These are phyloP conservation scores for Vicia villosa DNA, from an alignment of 306 rosid genomes.

Conservation along the genomic window DNA sequence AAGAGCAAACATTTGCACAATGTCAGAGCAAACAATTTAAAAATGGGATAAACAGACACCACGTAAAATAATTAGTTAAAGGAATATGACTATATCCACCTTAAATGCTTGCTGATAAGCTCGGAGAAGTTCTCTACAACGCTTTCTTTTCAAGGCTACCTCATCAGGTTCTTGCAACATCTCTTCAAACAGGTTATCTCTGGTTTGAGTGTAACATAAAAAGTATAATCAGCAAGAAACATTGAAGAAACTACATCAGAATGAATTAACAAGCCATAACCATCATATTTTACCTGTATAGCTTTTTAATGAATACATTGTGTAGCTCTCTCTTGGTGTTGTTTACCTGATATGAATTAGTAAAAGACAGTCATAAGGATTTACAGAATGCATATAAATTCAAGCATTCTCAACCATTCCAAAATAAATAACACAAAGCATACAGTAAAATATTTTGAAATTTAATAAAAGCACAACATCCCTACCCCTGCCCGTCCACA, in stretches of 20 bases:
- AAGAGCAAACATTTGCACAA: conserved; percentile 6
- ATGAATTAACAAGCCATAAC: conserved; percentile 12
- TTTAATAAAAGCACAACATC: background rate
- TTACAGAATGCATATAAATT: conserved; percentile 18
- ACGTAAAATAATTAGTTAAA: background rate
- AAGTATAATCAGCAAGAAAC: conserved; percentile 34
- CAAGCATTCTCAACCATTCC: conserved; percentile 20
- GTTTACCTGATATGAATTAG: conserved; percentile 65
- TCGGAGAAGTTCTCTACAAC: conserved; percentile 79
- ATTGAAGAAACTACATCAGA: background rate
- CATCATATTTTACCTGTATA: conserved; percentile 64
- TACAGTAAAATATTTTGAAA: conserved; percentile 22
- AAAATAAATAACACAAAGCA: conserved; percentile 17
- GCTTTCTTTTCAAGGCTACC: conserved; percentile 81
- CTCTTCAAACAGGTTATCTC: conserved; percentile 92
- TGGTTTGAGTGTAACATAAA: conserved; percentile 45
- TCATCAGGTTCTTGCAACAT: conserved; percentile 98
- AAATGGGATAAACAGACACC: conserved; percentile 12
- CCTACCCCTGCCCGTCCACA: background rate
- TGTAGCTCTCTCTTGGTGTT: conserved; percentile 94
- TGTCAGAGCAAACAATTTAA: conserved; percentile 7
- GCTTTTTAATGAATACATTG: conserved; percentile 91
- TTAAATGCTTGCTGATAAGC: conserved; percentile 91
- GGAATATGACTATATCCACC: conserved; percentile 51
- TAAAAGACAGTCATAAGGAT: conserved; percentile 23